Evolutionary conservation across 768 basidiomycete species (phyloP), one percentile per base, ranked within the genome.

Genomic region (Leucosporidium yakuticum): DNA sequence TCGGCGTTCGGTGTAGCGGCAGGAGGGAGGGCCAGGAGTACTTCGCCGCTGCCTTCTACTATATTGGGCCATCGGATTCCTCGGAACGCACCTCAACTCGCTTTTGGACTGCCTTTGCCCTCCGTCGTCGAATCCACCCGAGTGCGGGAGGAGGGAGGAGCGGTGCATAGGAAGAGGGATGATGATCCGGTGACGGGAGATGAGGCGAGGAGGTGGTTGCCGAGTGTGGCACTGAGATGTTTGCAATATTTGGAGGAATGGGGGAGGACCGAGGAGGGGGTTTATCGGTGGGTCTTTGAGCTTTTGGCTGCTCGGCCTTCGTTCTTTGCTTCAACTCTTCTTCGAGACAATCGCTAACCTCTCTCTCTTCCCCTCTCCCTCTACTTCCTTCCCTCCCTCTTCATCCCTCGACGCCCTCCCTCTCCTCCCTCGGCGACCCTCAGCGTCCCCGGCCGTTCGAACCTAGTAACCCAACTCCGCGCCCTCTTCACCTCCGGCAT

Each of bases 191-290:
- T 72, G 2, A 61, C 62, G 23, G 70, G 70, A 19, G 27, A 49
- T 23, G 17, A 12, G 23, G 65, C 63, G 25, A 58, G 54, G 9
- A 23, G 8, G n/a, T 69, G 53, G 50, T 62, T 72, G 21, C 67
- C 71, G 8, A 65, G 61, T 4, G 49, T 67, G n/a, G 71, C 71
- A 12, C 61, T 53, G 39, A 47, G 68, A 0, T 65, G 62, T 27
- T 21, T 72, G 21, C 39, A 69, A 50, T 72, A 72, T 57, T 58
- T 72, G 32, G 55, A 49, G 15, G n/a, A 54, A 6, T 54, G 53
- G 50, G 68, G 67, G 0, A 1, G 19, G 58, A 34, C 50, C 19
- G 70, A 72, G 62, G 71, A 72, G 39, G 71, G 71, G 11, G 48
- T 72, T 29, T 72, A 69, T 47, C 56, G 70, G 54, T 56, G 54